phyloP scores from a whole-genome alignment of 1,284 basidiomycete species.

The Macrocystidia cucumis region DNA sequence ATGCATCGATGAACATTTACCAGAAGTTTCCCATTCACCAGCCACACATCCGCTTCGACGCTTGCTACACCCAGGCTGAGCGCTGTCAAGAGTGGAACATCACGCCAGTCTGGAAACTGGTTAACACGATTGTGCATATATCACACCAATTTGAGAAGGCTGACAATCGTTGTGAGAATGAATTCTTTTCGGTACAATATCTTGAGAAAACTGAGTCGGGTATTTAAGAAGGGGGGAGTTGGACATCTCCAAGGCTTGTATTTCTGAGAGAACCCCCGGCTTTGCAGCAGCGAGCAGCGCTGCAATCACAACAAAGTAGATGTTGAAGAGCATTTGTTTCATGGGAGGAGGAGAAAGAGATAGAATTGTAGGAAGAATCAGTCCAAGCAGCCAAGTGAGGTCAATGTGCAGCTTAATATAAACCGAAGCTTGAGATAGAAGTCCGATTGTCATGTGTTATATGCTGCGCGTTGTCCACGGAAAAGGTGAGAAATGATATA shows the following conservation, averaged over 20 bases:
- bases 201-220: conserved; percentile 43
- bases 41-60: conserved; percentile 49
- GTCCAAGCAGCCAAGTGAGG: too few species aligned
- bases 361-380: too few species aligned
- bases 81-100: conserved; percentile 42
- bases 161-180: conserved; percentile 52
- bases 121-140: not conserved
- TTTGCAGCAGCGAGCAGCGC: conserved; percentile 11
- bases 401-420: too few species aligned
- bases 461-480: too few species aligned
- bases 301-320: conserved; percentile 3
- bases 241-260: conserved; percentile 28
- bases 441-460: conserved; percentile 63
- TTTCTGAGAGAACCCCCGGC: conserved; percentile 27
- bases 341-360: too few species aligned
- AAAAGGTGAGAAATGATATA: too few species aligned
- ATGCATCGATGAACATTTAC: conserved; percentile 17
- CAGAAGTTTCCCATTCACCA: conserved; percentile 37
- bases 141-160: conserved; percentile 9
- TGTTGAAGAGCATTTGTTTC: conserved; percentile 4
- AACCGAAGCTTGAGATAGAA: too few species aligned
- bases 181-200: conserved; percentile 40
- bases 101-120: conserved; percentile 36
- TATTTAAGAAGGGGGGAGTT: conserved; percentile 37
- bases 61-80: conserved; percentile 43